Evolutionary conservation across 768 basidiomycete species (phyloP), one percentile per base, ranked within the genome.

Genomic region (Lentinula guzmanii): DNA sequence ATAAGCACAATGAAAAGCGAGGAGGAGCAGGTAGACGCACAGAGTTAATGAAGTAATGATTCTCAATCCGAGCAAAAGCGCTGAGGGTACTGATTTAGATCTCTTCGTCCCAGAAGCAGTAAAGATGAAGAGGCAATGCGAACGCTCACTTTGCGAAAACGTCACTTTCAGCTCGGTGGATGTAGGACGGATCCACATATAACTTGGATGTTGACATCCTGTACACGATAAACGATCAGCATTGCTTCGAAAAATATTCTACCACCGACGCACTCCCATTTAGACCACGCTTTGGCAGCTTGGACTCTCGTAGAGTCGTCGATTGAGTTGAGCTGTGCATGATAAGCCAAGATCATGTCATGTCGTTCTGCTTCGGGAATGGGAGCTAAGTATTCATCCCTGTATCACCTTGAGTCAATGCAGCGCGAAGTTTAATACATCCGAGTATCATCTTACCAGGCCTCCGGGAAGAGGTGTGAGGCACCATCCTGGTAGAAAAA

Each of bases 401-500:
- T 95, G 57, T 16, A 21, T 24, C 0, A 24, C 35, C 4, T 2
- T 39, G 21, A 21, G 41, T 58, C 5, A 63, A 37, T 16, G 56
- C 8, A 34, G 60, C 41, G 50, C 50, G 28, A 11, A 33, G 1
- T 13, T 39, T 39, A 51, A 34, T 42, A 62, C 75, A 7, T 16
- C 16, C 4, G 37, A 35, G 18, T 3, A 18, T 33, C 5, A 33
- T 11, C 61, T 31, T 66, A 91, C 92, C 92, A 96, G 65, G 92
- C 91, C 73, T 93, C 90, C 0, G 93, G 91, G 79, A 93, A 94
- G 34, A 93, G 72, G 70, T 89, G 86, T 4, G 87, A 87, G 10
- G 91, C 75, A 13, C 93, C 93, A 2, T 90, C 83, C 76, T 95
- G 93, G 73, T 95, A 97, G 78, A 97, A 96, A 78, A 95, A 98